A percentile compares a stretch with the other conserved stretches of the same genome.
Conservation (phyloP, 306 rosid species). For the Glycine tomentella region DNA sequence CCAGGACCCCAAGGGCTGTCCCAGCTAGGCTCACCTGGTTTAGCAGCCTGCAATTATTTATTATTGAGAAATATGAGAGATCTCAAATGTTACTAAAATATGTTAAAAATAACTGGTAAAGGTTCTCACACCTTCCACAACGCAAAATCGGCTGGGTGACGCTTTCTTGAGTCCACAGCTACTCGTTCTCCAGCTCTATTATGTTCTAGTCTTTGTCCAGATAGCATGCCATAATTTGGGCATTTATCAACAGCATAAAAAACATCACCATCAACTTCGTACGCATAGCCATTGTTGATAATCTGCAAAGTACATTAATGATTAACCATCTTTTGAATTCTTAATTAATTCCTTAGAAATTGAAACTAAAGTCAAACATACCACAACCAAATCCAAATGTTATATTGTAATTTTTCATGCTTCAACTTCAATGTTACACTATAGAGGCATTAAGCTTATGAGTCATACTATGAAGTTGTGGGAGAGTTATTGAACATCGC, state of each 20-base stretch:
- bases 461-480: too few species aligned
- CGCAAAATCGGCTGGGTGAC: conserved; percentile 89
- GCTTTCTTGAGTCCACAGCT: conserved; percentile 86
- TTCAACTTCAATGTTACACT: conserved; percentile 7
- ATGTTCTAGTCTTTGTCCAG: conserved; percentile 85
- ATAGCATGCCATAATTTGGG: conserved; percentile 81
- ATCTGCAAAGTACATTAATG: conserved; percentile 64
- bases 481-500: too few species aligned
- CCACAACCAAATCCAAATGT: conserved; percentile 16
- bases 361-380: conserved; percentile 17
- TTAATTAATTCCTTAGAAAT: conserved; percentile 39
- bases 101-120: conserved; percentile 37
- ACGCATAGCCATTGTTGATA: conserved; percentile 75
- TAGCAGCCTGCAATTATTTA: conserved; percentile 72
- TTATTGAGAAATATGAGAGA: conserved; percentile 25
- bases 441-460: too few species aligned
- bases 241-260: conserved; percentile 84
- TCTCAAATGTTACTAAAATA: conserved; percentile 21
- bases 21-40: conserved; percentile 97
- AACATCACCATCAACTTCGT: conserved; percentile 87
- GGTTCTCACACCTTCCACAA: conserved; percentile 81
- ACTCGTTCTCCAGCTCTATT: conserved; percentile 95
- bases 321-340: conserved; percentile 33
- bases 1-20: conserved; percentile 98
- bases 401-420: conserved; percentile 15